These are phyloP conservation scores for Plantago major DNA, from an alignment of 257 asterid species.

Conservation along the genomic window DNA sequence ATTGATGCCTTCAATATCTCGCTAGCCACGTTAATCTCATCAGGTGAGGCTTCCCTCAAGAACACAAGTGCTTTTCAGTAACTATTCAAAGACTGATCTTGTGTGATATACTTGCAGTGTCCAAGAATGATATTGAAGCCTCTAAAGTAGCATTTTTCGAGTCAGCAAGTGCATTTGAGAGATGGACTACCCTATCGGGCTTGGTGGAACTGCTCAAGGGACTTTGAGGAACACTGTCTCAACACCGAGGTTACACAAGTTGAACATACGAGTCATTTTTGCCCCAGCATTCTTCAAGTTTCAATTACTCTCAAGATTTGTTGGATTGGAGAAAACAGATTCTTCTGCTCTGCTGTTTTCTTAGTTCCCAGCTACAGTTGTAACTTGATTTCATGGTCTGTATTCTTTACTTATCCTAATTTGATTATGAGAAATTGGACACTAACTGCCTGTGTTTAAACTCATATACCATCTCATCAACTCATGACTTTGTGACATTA, in stretches of 20 bases:
- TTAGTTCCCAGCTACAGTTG: slow-evolving; percentile 13
- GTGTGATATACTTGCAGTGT: slow-evolving; percentile 43
- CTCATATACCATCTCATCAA: too few relatives aligned
- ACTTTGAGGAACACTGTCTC: slow-evolving; percentile 38
- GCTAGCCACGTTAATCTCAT: slow-evolving; percentile 57
- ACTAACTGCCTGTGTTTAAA: too few relatives aligned
- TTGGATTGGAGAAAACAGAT: slow-evolving; percentile 8
- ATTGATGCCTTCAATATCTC: slow-evolving; percentile 63
- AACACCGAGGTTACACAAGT: neutral
- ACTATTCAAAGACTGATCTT: neutral
- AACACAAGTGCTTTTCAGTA: neutral
- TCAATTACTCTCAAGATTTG: slow-evolving; percentile 10
- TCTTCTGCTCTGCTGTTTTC: slow-evolving; percentile 4
- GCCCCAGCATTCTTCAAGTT: slow-evolving; percentile 2
- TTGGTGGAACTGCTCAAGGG: slow-evolving; percentile 74
- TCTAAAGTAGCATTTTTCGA: slow-evolving; percentile 71
- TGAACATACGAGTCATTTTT: slow-evolving; percentile 12
- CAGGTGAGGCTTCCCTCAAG: slow-evolving; percentile 40
- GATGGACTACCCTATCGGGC: slow-evolving; percentile 76
- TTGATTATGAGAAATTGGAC: neutral
- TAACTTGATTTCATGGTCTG: slow-evolving; percentile 13
- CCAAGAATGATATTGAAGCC: slow-evolving; percentile 59
- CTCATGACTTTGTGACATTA: too few relatives aligned
- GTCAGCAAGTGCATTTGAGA: slow-evolving; percentile 78
- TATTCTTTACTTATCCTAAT: neutral